These are phyloP conservation scores for Diaporthe sp. DNA, from an alignment of 2,329 filamentous ascomycete genomes.

Conservation along the genomic window DNA sequence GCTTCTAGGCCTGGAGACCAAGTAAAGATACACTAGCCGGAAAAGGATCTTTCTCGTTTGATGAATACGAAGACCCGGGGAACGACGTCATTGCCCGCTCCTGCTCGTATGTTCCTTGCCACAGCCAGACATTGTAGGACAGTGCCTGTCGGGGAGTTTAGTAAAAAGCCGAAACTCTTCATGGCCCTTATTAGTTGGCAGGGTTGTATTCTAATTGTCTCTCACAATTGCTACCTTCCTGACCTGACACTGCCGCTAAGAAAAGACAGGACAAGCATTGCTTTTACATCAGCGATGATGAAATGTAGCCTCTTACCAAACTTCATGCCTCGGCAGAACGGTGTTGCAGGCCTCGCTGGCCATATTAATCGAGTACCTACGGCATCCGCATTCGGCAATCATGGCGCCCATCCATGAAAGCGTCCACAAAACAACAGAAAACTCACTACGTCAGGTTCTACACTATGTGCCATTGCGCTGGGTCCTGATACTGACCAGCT, in stretches of 20 bases:
- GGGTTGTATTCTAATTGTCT: background rate
- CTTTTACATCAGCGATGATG: background rate
- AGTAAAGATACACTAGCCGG: too few species aligned
- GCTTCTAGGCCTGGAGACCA: background rate
- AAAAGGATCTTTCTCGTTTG: background rate
- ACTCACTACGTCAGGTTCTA: background rate
- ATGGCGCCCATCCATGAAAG: background rate
- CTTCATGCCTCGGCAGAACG: too few species aligned
- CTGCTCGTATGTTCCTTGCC: background rate
- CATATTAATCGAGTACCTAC: too few species aligned
- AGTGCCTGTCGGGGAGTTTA: too few species aligned
- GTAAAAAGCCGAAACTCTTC: background rate
- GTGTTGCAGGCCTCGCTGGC: too few species aligned
- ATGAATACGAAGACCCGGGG: background rate
- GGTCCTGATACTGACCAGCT: background rate
- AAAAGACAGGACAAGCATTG: background rate
- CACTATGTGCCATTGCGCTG: fast-evolving
- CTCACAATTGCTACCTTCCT: background rate
- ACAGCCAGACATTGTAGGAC: background rate
- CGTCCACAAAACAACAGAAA: background rate
- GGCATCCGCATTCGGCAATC: too few species aligned
- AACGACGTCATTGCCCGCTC: background rate
- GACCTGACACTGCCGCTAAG: background rate
- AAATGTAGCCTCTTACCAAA: too few species aligned
- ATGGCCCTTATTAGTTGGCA: too few species aligned